These are phyloP conservation scores for Talaromyces ruber DNA, from an alignment of 495 filamentous ascomycete species.

Conservation along the genomic window DNA sequence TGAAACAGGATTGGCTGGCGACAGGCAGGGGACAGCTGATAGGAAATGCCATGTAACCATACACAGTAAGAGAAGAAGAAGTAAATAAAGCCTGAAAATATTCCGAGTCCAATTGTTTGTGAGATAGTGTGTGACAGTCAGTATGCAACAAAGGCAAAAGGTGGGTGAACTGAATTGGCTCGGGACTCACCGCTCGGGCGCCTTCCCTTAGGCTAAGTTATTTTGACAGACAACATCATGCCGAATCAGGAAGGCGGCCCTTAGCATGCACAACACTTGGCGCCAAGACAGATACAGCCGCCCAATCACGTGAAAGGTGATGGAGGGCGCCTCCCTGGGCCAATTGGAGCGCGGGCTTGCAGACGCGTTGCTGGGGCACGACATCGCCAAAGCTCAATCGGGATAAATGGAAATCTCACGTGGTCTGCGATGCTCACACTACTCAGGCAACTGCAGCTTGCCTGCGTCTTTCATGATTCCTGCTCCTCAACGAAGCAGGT, in stretches of 20 bases:
- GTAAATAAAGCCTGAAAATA: neutral
- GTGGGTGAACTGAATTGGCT: neutral
- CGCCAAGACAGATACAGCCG: neutral
- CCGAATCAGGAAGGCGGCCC: neutral
- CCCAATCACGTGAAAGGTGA: neutral
- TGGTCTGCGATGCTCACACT: neutral
- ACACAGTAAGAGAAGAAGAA: neutral
- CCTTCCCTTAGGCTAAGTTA: neutral
- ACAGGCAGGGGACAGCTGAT: neutral
- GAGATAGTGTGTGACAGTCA: no score
- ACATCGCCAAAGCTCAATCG: neutral
- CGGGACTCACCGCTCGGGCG: neutral
- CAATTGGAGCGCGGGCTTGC: neutral
- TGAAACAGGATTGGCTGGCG: neutral
- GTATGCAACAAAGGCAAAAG: neutral
- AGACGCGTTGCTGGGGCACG: neutral
- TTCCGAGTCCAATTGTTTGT: neutral
- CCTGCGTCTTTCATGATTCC: no score
- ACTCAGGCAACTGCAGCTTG: neutral
- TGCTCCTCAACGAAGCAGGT: neutral
- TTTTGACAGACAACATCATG: neutral
- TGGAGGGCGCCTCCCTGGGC: neutral
- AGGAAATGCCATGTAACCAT: neutral
- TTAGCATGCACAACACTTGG: neutral
- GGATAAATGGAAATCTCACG: slow-evolving; percentile 1